Base-by-base conservation (phyloP, 306 rosid species). In the Calophaca sinica region DNA sequence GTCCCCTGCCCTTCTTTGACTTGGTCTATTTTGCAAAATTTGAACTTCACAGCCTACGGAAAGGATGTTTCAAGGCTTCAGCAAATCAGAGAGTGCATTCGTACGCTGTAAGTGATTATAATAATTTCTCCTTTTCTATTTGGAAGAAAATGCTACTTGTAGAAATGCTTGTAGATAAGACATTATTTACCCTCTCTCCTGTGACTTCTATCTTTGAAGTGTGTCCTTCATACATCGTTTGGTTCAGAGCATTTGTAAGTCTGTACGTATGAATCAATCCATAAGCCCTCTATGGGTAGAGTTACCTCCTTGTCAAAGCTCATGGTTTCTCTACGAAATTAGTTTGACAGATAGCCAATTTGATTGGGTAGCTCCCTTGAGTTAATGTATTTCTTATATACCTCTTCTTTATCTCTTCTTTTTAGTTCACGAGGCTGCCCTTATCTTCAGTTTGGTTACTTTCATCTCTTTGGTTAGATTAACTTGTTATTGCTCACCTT, bases 21-120 rank as follows among this genome's bases (percentile, higher is more conserved):
- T 42, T 74, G 42, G 31, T 74, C 29, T 72, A 29, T 44, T 81
- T 44, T 73, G 5, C 52, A 29, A 36, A 80, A 77, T 50, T 61
- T 80, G 68, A 68, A 13, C 74, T 82, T 80, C 79, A 59, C 94
- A 87, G 96, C 86, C 78, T 68, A 86, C 45, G 60, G 38, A 67
- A 87, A 80, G 73, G 89, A 84, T 73, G 87, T 48, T 68, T 82
- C 91, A 45, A 90, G 89, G 76, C 90, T 93, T 81, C 86, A 81
- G 83, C 89, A 89, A 82, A 91, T 93, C 80, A 89, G 83, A 78
- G 90, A 88, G 59, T 77, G 81, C 74, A 93, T 93, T 62, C 83
- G 64, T 72, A 80, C 92, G 73, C 70, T 93, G 98, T 93, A 87
- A 73, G 98, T 88, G 64, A 68, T 81, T 60, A 49, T 60, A 78